Base-by-base conservation (phyloP, 1,284 basidiomycete species). In the Cutaneotrichosporon sp. region DNA sequence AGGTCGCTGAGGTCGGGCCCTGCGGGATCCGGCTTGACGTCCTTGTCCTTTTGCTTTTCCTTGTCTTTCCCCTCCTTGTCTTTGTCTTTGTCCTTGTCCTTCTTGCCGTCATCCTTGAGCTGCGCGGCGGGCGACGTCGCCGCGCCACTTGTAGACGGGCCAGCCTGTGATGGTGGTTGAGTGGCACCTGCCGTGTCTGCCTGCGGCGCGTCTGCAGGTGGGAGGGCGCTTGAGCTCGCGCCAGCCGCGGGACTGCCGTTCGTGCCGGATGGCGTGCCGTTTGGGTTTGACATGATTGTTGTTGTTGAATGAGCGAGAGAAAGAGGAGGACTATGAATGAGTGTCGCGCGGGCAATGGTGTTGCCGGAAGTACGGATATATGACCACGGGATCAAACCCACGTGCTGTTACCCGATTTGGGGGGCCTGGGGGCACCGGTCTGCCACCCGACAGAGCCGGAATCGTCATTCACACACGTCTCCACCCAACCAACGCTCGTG, bases 1-100 rank as follows among this genome's bases (percentile, higher is more conserved):
- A 70, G 60, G 54, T 72, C 56, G 1, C 61, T 56, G 42, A 69
- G 54, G 42, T 68, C 62, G 4, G 55, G 49, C 18, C 51, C 40
- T 20, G 49, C 49, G 17, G 40, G 15, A 8, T 47, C 35, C 14
- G 23, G 20, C 17, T 39, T 21, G n/a, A 14, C 12, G 20, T 36
- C 36, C 22, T 26, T 39, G 12, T 45, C 37, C 21, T 49, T 38
- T n/a, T 58, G 55, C 46, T 56, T 46, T 21, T 60, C 54, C 47
- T 54, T 56, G 17, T 46, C 47, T 38, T 59, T 53, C 36, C 17
- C 41, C 13, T 52, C 37, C 37, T 50, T 40, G 36, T 49, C 41
- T 10, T 43, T 42, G 20, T 18, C 45, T 21, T 45, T 46, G 26
- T 30, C 26, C 41, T 21, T 23, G 22, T 42, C 48, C 15, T 46